These are phyloP conservation scores for Gymnopilus junonius DNA, from an alignment of 768 basidiomycete genomes.

Conservation along the genomic window DNA sequence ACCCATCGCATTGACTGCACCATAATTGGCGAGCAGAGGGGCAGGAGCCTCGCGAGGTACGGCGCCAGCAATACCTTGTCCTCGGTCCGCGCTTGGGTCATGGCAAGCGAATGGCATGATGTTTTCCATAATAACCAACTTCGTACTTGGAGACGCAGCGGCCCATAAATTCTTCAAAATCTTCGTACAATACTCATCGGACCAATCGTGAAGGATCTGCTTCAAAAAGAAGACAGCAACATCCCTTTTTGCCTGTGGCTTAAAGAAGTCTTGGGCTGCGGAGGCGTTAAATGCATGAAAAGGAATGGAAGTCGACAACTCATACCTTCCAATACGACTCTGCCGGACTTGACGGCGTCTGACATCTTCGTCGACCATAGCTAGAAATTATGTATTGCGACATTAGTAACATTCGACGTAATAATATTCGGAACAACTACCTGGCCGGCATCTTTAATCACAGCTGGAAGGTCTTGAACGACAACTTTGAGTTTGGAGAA, in stretches of 20 bases:
- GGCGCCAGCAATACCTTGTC: slow-evolving; percentile 24
- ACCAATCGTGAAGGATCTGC: slow-evolving; percentile 69
- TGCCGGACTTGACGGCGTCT: slow-evolving; percentile 29
- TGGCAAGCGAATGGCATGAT: slow-evolving; percentile 41
- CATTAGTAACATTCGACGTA: neutral
- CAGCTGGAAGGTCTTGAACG: slow-evolving; percentile 64
- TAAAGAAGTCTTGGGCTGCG: slow-evolving; percentile 36
- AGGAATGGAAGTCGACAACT: neutral
- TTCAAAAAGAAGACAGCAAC: slow-evolving; percentile 59
- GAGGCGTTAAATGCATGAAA: neutral
- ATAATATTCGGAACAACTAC: slow-evolving; percentile 4
- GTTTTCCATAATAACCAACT: slow-evolving; percentile 45
- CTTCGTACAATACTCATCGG: slow-evolving; percentile 44
- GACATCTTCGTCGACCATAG: slow-evolving; percentile 27
- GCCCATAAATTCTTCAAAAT: slow-evolving; percentile 41
- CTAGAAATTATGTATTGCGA: neutral
- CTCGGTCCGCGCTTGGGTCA: slow-evolving; percentile 25
- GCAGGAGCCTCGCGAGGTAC: slow-evolving; percentile 31
- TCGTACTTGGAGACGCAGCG: slow-evolving; percentile 39
- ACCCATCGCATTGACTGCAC: slow-evolving; percentile 37
- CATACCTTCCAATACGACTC: slow-evolving; percentile 31
- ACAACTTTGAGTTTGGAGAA: slow-evolving; percentile 50
- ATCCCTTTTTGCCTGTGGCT: slow-evolving; percentile 45
- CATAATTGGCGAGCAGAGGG: slow-evolving; percentile 44
- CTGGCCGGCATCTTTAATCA: slow-evolving; percentile 33